These are phyloP conservation scores for Flaveria trinervia DNA, from an alignment of 129 eudicot species.

Conservation along the genomic window DNA sequence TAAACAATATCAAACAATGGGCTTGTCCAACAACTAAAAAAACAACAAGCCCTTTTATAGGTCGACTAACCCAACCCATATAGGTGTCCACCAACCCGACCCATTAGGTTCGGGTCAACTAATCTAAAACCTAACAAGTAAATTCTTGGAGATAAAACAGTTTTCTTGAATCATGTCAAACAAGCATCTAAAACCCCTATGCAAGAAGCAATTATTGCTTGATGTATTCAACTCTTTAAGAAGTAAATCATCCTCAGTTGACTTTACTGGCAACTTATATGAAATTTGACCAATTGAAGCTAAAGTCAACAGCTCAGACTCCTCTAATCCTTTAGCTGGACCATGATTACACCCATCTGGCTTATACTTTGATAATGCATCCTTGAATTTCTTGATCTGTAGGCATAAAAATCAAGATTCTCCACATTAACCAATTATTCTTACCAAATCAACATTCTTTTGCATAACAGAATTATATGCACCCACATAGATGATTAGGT, in stretches of 20 bases:
- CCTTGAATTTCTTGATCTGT: constrained; percentile 95
- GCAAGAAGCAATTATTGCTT: constrained; percentile 42
- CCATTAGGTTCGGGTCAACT: not conserved
- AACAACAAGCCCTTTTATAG: constrained; percentile 30
- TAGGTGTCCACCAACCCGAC: not conserved
- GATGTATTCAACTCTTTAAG: constrained; percentile 34
- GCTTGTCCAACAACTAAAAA: constrained; percentile 42
- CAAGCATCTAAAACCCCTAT: constrained; percentile 30
- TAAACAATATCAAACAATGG: constrained; percentile 31
- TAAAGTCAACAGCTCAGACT: constrained; percentile 67
- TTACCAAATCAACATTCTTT: constrained; percentile 3
- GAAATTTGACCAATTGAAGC: constrained; percentile 68
- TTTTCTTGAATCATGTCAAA: constrained; percentile 1
- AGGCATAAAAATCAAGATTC: constrained; percentile 24
- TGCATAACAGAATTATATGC: not conserved
- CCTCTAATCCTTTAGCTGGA: constrained; percentile 83
- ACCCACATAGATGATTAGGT: too few species aligned
- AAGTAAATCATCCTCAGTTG: constrained; percentile 41
- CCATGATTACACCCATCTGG: constrained; percentile 52
- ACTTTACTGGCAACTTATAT: constrained; percentile 22
- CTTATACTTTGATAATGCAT: constrained; percentile 70
- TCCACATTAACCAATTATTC: constrained; percentile 15
- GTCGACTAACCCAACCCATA: not conserved
- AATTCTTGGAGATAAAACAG: constrained; percentile 11
- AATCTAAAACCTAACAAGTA: not conserved